phyloP scores from a whole-genome alignment of 108 stramenopile genomes.

The Cylindrotheca closterium region DNA sequence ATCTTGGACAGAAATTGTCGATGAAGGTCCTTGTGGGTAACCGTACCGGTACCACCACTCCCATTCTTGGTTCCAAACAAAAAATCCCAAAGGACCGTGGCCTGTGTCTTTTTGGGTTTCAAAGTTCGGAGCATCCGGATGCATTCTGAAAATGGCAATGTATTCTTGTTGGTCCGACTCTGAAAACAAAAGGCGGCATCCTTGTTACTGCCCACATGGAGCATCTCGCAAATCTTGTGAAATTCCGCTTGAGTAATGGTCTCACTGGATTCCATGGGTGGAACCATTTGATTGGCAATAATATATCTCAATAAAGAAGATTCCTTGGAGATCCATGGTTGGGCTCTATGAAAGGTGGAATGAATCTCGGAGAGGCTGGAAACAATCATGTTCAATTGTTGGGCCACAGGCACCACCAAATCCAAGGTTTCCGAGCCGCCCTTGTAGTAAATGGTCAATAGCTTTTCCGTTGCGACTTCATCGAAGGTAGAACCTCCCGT shows the following conservation, averaged over 20 bases:
- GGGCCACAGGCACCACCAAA: constrained; percentile 37
- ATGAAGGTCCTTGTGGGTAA: constrained; percentile 53
- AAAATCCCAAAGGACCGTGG: constrained; percentile 33
- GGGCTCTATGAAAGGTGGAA: constrained; percentile 34
- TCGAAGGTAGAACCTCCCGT: too few species aligned
- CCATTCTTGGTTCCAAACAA: constrained; percentile 40
- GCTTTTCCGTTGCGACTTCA: constrained; percentile 3
- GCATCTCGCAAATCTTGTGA: constrained; percentile 40
- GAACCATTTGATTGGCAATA: constrained; percentile 59
- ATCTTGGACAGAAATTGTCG: constrained; percentile 38
- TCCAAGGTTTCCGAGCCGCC: constrained; percentile 29
- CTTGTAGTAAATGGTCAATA: constrained; percentile 58
- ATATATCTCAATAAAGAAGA: constrained; percentile 57
- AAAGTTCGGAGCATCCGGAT: not conserved
- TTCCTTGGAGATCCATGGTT: constrained; percentile 38
- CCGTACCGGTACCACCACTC: too few species aligned
- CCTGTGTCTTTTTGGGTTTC: constrained; percentile 21
- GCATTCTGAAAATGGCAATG: constrained; percentile 17
- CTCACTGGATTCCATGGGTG: constrained; percentile 24
- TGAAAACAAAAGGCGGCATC: too few species aligned
- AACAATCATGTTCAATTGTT: constrained; percentile 36
- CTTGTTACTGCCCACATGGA: constrained; percentile 44
- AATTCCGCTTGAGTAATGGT: constrained; percentile 46
- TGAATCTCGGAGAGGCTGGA: constrained; percentile 31
- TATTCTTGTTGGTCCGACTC: too few species aligned